phyloP scores from a whole-genome alignment of 352 stramenopile genomes.

The Phytopythium sindhum region DNA sequence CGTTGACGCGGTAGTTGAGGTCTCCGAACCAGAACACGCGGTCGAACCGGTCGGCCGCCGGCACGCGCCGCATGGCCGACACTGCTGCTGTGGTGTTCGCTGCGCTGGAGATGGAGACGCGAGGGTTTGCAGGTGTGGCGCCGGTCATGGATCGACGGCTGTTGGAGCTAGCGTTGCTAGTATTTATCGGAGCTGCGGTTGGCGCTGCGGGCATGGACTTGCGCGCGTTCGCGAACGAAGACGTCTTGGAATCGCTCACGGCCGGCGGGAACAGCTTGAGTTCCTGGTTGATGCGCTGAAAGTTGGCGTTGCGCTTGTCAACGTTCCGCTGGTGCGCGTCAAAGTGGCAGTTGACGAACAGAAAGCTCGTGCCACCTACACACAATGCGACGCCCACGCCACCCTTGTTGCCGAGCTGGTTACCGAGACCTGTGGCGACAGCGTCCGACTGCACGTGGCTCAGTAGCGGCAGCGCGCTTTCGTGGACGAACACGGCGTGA shows the following conservation, averaged over 20 bases:
- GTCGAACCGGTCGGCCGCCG: conserved; percentile 72
- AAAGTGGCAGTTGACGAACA: conserved; percentile 94
- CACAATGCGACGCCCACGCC: conserved; percentile 90
- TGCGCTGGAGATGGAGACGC: background rate
- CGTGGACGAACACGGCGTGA: conserved; percentile 92
- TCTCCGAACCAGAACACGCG: conserved; percentile 93
- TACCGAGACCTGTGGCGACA: conserved; percentile 92
- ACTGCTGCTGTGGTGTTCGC: background rate
- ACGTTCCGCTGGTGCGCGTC: conserved; percentile 91
- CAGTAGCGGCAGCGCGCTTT: conserved; percentile 76
- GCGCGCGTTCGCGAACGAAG: background rate
- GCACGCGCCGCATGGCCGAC: conserved; percentile 6
- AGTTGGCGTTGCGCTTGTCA: conserved; percentile 89
- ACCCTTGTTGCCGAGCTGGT: conserved; percentile 95
- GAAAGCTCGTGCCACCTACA: conserved; percentile 76
- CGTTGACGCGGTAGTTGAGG: conserved; percentile 93
- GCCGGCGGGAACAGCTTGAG: conserved; percentile 34
- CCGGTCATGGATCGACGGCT: background rate
- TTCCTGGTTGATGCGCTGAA: conserved; percentile 81
- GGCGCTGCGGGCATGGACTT: background rate
- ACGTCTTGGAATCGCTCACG: background rate
- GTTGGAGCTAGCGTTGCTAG: background rate
- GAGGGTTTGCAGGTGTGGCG: background rate
- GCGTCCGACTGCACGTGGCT: conserved; percentile 86
- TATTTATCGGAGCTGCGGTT: background rate